phyloP scores from a whole-genome alignment of 2,329 filamentous ascomycete species.

The Colletotrichum sp. region DNA sequence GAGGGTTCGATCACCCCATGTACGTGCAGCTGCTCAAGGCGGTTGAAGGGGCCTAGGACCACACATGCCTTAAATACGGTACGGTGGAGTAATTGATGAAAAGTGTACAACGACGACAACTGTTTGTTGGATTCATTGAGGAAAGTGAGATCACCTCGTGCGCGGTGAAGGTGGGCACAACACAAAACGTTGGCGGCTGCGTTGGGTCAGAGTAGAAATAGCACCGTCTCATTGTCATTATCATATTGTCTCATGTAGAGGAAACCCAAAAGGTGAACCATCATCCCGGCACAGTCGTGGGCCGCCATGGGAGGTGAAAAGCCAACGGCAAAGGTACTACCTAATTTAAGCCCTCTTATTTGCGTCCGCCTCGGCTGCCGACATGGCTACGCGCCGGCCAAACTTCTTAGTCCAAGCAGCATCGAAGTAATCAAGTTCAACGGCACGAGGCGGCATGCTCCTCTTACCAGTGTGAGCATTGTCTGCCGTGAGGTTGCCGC shows the following conservation, averaged over 20 bases:
- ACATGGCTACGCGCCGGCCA: constrained; percentile 25
- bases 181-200: not conserved
- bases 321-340: too few relatives aligned
- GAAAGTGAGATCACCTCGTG: not conserved
- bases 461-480: constrained; percentile 36
- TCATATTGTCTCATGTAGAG: not conserved
- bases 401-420: constrained; percentile 55
- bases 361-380: not conserved
- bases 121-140: not conserved
- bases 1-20: not conserved
- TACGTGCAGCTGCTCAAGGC: not conserved
- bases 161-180: not conserved
- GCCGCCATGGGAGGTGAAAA: not conserved
- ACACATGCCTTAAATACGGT: not conserved
- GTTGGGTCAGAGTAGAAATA: not conserved
- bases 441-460: constrained; percentile 38
- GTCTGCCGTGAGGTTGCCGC: constrained; percentile 53
- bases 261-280: not conserved
- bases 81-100: not conserved
- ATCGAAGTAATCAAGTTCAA: constrained; percentile 52
- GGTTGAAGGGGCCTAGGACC: not conserved
- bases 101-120: not conserved
- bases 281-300: not conserved
- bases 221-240: not conserved
- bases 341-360: not conserved